phyloP scores from a whole-genome alignment of 805 yeast species.

The Metschnikowia lachancei region DNA sequence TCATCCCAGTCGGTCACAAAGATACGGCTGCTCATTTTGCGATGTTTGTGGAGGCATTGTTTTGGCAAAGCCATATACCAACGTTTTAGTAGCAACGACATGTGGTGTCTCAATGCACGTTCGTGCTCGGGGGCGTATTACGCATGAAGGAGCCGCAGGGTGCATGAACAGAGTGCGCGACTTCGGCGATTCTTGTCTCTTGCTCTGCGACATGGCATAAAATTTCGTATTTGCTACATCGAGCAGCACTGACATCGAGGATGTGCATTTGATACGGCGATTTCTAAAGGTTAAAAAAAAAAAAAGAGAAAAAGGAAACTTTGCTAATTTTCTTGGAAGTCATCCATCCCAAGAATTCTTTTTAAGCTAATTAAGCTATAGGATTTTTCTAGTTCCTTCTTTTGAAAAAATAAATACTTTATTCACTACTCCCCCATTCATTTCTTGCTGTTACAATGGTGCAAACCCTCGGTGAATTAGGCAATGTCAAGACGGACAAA shows the following conservation, averaged over 20 bases:
- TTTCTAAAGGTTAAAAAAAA: not conserved
- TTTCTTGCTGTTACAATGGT: constrained; percentile 2
- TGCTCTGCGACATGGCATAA: constrained; percentile 1
- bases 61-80: not conserved
- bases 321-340: too few relatives aligned
- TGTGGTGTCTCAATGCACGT: constrained; percentile 6
- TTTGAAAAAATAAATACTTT: too few relatives aligned
- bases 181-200: constrained; percentile 1
- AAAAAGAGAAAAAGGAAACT: not conserved
- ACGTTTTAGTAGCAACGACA: not conserved
- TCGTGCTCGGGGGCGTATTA: constrained; percentile 2
- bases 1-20: constrained; percentile 66
- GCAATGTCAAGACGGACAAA: constrained; percentile 11
- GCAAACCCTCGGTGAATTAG: constrained; percentile 18
- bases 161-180: constrained; percentile 6
- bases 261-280: constrained; percentile 1
- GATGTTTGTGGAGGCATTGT: constrained; percentile 1
- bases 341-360: too few relatives aligned
- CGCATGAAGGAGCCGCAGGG: constrained; percentile 8
- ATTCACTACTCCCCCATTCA: too few relatives aligned
- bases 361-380: too few relatives aligned
- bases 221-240: not conserved
- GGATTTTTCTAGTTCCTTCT: too few relatives aligned
- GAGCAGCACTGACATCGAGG: not conserved
- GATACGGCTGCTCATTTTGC: constrained; percentile 3